Conservation (phyloP, 805 yeast genomes). For the Phaffomyces thermotolerans region DNA sequence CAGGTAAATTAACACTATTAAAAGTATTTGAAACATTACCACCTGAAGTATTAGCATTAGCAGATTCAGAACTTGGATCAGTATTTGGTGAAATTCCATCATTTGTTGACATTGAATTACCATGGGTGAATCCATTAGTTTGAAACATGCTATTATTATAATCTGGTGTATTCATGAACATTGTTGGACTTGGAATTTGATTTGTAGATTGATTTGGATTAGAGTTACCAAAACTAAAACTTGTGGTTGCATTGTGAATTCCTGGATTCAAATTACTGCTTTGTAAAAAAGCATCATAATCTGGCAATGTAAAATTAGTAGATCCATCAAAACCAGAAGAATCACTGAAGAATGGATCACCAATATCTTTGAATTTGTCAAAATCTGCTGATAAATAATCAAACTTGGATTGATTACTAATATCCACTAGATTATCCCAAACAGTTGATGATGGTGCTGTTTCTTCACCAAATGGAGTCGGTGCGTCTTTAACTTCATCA, state of each 20-base stretch:
- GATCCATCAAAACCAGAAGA: background rate
- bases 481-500: background rate
- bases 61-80: slow-evolving; percentile 1
- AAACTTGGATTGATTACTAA: slow-evolving; percentile 19
- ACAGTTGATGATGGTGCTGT: background rate
- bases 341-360: slow-evolving; percentile 20
- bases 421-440: slow-evolving; percentile 22
- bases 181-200: background rate
- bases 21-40: background rate
- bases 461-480: background rate
- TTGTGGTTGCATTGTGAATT: too few relatives aligned
- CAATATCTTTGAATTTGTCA: slow-evolving; percentile 12
- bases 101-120: slow-evolving; percentile 5
- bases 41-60: background rate
- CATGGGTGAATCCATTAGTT: background rate
- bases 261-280: background rate
- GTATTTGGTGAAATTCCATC: slow-evolving; percentile 3
- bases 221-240: background rate
- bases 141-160: background rate
- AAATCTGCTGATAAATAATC: slow-evolving; percentile 24
- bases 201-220: background rate
- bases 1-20: background rate
- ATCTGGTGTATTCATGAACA: background rate
- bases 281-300: slow-evolving; percentile 4
- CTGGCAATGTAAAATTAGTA: slow-evolving; percentile 7